Conservation (phyloP, 2,329 filamentous ascomycete genomes). For the Monilinia fructigena region DNA sequence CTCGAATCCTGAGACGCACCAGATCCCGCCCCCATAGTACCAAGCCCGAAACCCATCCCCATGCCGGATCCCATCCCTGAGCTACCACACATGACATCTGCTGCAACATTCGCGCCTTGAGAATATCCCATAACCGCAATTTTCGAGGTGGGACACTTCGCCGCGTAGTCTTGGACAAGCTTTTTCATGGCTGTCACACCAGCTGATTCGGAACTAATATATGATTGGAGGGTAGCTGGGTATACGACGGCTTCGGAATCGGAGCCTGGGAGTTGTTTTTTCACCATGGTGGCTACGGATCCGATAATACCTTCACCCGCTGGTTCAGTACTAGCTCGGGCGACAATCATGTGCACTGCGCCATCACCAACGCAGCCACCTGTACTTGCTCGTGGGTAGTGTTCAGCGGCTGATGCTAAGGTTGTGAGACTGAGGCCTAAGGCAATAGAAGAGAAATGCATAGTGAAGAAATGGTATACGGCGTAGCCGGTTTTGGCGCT, state of each 20-base stretch:
- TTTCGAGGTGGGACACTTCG: constrained; percentile 35
- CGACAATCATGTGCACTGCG: constrained; percentile 41
- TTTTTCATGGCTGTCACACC: constrained; percentile 40
- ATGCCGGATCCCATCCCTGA: background rate
- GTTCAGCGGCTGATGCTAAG: background rate
- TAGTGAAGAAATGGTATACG: constrained; percentile 3
- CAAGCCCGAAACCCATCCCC: too few species aligned
- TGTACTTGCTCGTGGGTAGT: constrained; percentile 7
- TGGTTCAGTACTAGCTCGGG: constrained; percentile 41
- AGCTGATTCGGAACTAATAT: constrained; percentile 35
- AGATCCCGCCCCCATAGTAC: too few species aligned
- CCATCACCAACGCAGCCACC: background rate
- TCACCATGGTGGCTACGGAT: constrained; percentile 39
- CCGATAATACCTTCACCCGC: constrained; percentile 41
- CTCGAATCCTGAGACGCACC: background rate
- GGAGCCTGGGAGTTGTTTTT: constrained; percentile 38
- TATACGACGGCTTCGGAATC: constrained; percentile 41
- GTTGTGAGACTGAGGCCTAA: constrained; percentile 1
- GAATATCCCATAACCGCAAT: constrained; percentile 35
- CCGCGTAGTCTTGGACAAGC: constrained; percentile 38
- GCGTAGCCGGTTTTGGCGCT: background rate
- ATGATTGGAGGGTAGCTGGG: constrained; percentile 37
- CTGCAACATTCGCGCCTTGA: constrained; percentile 37
- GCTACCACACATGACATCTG: constrained; percentile 37
- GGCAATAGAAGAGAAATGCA: constrained; percentile 4